Percentiles rank a stretch among this genome's conserved stretches.
phyloP scores from a whole-genome alignment of 1,284 basidiomycete species.

The Rhodotorula sp. region DNA sequence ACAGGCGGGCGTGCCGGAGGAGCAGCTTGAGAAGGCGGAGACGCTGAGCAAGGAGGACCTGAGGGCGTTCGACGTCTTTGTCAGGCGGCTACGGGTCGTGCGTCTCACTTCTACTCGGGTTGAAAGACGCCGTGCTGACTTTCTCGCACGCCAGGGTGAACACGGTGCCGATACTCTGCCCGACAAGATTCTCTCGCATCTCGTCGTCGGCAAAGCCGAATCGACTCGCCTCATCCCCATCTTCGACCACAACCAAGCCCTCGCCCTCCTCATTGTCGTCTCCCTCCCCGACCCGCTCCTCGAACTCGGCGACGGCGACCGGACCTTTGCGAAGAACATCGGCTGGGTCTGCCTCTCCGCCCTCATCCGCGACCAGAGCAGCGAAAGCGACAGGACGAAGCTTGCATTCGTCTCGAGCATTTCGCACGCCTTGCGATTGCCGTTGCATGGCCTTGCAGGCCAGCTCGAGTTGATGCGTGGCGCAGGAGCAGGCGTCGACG shows the following conservation, averaged over 20 bases:
- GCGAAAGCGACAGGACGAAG: constrained; percentile 44
- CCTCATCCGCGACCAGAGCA: constrained; percentile 37
- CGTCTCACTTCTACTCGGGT: not conserved
- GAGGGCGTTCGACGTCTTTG: not conserved
- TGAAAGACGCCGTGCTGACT: no score
- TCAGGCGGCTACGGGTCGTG: not conserved
- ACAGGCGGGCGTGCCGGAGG: not conserved
- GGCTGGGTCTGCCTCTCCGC: constrained; percentile 38
- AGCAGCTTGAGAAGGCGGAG: not conserved
- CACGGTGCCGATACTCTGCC: not conserved
- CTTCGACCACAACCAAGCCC: constrained; percentile 32
- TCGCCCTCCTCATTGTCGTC: constrained; percentile 40
- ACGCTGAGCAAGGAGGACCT: not conserved
- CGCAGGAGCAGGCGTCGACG: constrained; percentile 13
- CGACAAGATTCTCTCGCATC: not conserved
- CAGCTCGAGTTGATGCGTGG: constrained; percentile 41
- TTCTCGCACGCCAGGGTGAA: not conserved
- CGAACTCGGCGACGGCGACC: constrained; percentile 25
- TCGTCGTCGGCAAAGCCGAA: not conserved
- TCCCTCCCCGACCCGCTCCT: constrained; percentile 17
- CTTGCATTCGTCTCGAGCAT: constrained; percentile 46
- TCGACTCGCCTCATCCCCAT: constrained; percentile 33
- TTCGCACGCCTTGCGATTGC: constrained; percentile 45
- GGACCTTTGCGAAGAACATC: constrained; percentile 38
- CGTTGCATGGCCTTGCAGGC: constrained; percentile 44